Evolutionary conservation across 2,329 filamentous ascomycete genomes (phyloP).

Genomic region (Claviceps paspali): DNA sequence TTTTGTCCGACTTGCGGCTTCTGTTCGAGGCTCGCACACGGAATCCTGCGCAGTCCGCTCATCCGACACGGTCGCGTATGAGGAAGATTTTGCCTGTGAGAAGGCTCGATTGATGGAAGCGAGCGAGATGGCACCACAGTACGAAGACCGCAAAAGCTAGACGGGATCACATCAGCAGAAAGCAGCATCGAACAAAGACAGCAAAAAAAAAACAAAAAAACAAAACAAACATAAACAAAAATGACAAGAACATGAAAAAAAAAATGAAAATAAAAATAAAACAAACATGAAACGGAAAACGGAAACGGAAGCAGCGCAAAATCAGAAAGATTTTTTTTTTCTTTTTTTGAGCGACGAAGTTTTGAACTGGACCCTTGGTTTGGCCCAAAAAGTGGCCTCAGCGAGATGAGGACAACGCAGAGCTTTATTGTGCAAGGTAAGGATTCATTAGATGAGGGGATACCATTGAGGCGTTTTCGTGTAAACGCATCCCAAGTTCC

Average conservation of each 20-base stretch:
- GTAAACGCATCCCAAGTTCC: background rate
- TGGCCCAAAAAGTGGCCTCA: too few relatives aligned
- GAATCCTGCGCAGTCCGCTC: background rate
- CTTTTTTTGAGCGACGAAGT: too few relatives aligned
- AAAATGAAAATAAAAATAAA: background rate
- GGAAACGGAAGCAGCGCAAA: too few relatives aligned
- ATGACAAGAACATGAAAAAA: background rate
- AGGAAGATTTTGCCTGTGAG: slow-evolving; percentile 23
- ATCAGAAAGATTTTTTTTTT: too few relatives aligned
- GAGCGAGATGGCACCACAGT: slow-evolving; percentile 14
- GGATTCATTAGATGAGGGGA: background rate
- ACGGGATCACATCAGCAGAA: background rate
- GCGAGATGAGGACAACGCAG: too few relatives aligned
- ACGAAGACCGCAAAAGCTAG: slow-evolving; percentile 12
- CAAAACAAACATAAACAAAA: background rate
- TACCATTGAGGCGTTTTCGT: background rate
- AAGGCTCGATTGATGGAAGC: slow-evolving; percentile 34
- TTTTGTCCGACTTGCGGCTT: slow-evolving; percentile 42
- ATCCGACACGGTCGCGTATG: background rate
- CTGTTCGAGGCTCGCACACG: slow-evolving; percentile 18
- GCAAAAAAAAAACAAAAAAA: background rate
- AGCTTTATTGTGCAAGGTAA: background rate
- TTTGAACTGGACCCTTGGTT: too few relatives aligned
- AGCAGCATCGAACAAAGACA: background rate
- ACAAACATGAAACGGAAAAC: background rate